Evolutionary conservation across 805 yeast genomes (phyloP).

Genomic region (Pachysolen tannophilus): DNA sequence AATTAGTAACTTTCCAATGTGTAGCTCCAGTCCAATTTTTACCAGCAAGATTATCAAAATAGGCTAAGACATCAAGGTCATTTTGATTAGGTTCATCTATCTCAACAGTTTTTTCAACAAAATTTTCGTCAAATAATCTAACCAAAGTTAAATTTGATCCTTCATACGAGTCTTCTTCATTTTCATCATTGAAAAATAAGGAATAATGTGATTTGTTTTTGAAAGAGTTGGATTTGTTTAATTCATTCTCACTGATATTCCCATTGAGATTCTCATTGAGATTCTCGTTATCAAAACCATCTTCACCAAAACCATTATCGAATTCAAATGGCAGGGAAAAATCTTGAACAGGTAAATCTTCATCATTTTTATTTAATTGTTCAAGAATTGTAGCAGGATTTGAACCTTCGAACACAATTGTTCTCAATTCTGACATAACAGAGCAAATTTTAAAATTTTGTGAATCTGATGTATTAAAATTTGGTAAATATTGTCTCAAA

Average conservation of each 20-base stretch:
- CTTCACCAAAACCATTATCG: conserved; percentile 6
- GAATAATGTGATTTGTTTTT: conserved; percentile 25
- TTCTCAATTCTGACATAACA: conserved; percentile 53
- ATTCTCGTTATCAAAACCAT: conserved; percentile 6
- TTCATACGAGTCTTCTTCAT: conserved; percentile 13
- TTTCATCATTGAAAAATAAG: conserved; percentile 20
- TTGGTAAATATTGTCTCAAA: conserved; percentile 8
- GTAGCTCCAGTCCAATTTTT: conserved; percentile 87
- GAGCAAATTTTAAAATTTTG: conserved; percentile 51
- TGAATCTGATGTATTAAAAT: conserved; percentile 13
- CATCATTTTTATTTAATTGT: conserved; percentile 16
- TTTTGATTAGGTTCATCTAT: conserved; percentile 17
- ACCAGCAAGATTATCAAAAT: conserved; percentile 67
- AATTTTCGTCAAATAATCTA: conserved; percentile 24
- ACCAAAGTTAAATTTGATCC: conserved; percentile 24
- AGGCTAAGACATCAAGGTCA: conserved; percentile 47
- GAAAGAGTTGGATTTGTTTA: neutral
- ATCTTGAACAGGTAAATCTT: no score
- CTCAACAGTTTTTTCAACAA: conserved; percentile 14
- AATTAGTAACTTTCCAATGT: conserved; percentile 76
- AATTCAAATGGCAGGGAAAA: conserved; percentile 9
- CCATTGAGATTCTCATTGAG: no score
- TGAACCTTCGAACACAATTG: conserved; percentile 18
- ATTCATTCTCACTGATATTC: conserved; percentile 3
- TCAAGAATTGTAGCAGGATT: conserved; percentile 18